Base-by-base conservation (phyloP, 768 basidiomycete genomes). In the Pulveroboletus sp. region DNA sequence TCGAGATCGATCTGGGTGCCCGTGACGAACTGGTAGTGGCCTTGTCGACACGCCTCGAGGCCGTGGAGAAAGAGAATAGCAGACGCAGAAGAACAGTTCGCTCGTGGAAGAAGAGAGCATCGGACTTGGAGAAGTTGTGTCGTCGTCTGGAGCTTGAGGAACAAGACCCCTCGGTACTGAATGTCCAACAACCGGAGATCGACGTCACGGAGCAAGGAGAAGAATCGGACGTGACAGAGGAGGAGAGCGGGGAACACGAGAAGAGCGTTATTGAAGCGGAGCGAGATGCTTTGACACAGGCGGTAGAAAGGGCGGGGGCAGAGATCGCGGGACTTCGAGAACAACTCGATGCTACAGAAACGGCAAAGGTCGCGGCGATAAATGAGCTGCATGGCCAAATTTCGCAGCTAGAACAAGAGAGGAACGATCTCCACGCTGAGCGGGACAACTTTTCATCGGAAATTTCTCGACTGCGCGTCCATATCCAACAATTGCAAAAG, bases 121-220 rank as follows among this genome's bases (percentile, higher is more conserved):
- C 74, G 45, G 87, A 90, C 53, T 69, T 92, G 40, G 87, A 91
- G 68, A 77, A 73, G 53, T 72, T 79, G 51, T 83, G 84, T 44
- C 75, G 81, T 14, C 69, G 73, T 47, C 73, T 86, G 25, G 87
- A 95, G 71, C 73, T 86, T 24, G 87, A 95, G 71, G 92, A 86
- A 56, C 71, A 82, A 10, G 72, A 69, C 43, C 58, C 79, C 37
- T 49, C 69, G 38, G 27, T 63, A 19, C 62, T 12, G 34, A 32
- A 36, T 8, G 27, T 40, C 0, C 27, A 35, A 6, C 37, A 42
- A 62, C 23, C 84, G 82, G 78, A 84, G 79, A 71, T 82, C 80
- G 72, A 86, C 82, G 52, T 82, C 81, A 6, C 71, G 70, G 43
- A 82, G 84, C 60, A 72, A 86, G 27, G 82, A 43, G 34, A 31